A percentile compares a stretch with the other conserved stretches of the same genome.
These are phyloP conservation scores for Pyricularia grisea DNA, from an alignment of 2,329 filamentous ascomycete species.

Conservation along the genomic window DNA sequence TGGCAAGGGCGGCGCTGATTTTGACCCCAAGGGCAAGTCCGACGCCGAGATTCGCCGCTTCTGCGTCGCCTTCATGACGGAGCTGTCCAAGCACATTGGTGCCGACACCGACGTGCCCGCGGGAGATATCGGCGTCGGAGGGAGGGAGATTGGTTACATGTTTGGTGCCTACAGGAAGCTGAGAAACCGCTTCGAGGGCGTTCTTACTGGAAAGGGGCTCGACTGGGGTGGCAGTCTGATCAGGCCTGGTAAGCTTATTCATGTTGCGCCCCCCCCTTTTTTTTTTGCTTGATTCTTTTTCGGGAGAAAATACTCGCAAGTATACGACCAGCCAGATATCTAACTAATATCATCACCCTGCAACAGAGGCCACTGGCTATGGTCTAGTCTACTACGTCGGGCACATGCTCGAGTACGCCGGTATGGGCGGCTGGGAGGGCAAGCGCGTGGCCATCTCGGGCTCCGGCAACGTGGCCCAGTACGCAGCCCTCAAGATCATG, in stretches of 20 bases:
- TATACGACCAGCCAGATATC: neutral
- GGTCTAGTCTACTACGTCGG: constrained; percentile 94
- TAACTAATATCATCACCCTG: neutral
- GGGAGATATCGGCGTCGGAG: constrained; percentile 90
- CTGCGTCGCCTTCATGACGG: constrained; percentile 92
- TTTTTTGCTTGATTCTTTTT: neutral
- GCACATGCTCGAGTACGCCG: constrained; percentile 90
- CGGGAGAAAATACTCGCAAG: neutral
- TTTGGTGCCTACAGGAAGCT: constrained; percentile 89
- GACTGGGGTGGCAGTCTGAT: constrained; percentile 91
- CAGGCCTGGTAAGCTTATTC: constrained; percentile 48
- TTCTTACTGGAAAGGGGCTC: constrained; percentile 91
- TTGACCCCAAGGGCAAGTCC: constrained; percentile 97
- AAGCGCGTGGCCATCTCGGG: constrained; percentile 95
- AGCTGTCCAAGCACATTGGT: constrained; percentile 92
- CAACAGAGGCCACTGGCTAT: constrained; percentile 81
- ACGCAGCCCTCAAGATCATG: constrained; percentile 90
- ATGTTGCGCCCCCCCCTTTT: neutral
- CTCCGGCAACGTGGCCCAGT: constrained; percentile 96
- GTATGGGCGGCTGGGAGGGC: constrained; percentile 75
- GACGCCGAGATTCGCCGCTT: constrained; percentile 97
- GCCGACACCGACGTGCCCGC: constrained; percentile 94
- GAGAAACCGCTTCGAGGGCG: constrained; percentile 88
- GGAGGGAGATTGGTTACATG: constrained; percentile 87
- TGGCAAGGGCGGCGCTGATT: constrained; percentile 96